Evolutionary conservation across 306 rosid species (phyloP).

Genomic region (Castanopsis chinensis): DNA sequence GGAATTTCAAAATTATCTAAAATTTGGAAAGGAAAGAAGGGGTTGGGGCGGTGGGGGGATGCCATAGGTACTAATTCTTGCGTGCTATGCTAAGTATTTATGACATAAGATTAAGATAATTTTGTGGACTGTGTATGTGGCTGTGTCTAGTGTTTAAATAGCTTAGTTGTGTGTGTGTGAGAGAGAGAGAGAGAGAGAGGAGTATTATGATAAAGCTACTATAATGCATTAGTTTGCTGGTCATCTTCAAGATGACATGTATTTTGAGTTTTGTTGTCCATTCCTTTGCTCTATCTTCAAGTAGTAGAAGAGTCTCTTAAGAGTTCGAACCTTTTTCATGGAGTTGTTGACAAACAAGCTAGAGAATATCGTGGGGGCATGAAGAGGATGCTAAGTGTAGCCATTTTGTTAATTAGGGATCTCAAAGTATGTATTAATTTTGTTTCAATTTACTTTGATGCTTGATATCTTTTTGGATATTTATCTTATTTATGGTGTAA

Average conservation of each 20-base stretch:
- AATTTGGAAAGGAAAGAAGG: too few species aligned
- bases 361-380: slow-evolving; percentile 87
- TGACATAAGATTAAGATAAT: too few species aligned
- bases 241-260: not conserved
- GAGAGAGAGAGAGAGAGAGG: too few species aligned
- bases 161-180: too few species aligned
- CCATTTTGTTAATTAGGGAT: slow-evolving; percentile 77
- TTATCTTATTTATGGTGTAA: slow-evolving; percentile 4
- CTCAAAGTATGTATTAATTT: slow-evolving; percentile 50
- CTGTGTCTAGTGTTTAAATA: too few species aligned
- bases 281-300: slow-evolving; percentile 38
- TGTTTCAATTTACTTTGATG: not conserved
- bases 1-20: too few species aligned
- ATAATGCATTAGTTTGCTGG: not conserved
- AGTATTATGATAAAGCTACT: too few species aligned
- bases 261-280: not conserved
- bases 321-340: slow-evolving; percentile 66
- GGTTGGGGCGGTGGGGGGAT: too few species aligned
- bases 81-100: too few species aligned
- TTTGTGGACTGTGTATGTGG: too few species aligned
- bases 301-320: slow-evolving; percentile 88
- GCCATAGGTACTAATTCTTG: too few species aligned
- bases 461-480: not conserved
- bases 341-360: slow-evolving; percentile 70
- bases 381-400: slow-evolving; percentile 94